Conservation (phyloP, 78 protist species). For the Dictyostelium capitatum region DNA sequence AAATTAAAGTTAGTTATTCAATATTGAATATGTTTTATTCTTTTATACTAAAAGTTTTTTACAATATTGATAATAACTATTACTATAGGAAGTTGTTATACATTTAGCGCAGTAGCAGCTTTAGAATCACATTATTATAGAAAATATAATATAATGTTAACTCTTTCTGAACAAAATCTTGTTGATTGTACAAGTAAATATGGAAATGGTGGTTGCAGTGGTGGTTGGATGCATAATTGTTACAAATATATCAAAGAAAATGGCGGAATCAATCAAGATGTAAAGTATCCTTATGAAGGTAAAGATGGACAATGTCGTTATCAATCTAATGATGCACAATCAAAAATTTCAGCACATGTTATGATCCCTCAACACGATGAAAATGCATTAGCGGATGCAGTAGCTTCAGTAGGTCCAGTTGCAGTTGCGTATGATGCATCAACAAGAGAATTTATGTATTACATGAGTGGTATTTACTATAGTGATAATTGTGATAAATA, state of each 20-base stretch:
- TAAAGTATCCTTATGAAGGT: background rate
- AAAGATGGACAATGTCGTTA: background rate
- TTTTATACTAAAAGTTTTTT: background rate
- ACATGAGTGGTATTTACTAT: conserved; percentile 41
- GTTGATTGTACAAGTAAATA: conserved; percentile 9
- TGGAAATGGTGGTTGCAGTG: conserved; percentile 28
- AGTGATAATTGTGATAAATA: conserved; percentile 9
- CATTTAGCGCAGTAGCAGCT: background rate
- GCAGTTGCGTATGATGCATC: background rate
- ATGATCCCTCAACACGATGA: background rate
- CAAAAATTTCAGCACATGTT: background rate
- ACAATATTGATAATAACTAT: too few species aligned
- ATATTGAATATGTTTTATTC: background rate
- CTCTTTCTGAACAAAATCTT: conserved; percentile 6
- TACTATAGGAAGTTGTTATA: background rate
- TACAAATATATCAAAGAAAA: background rate
- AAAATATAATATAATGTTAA: background rate
- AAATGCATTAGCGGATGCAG: background rate
- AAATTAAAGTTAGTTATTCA: too few species aligned
- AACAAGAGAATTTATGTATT: background rate
- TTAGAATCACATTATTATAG: background rate
- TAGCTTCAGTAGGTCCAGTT: conserved; percentile 10
- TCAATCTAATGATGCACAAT: background rate
- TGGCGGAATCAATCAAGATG: background rate
- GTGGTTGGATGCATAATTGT: background rate